Evolutionary conservation across 371 early-diverging fungal species (phyloP).

Genomic region (Zancudomyces culisetae): DNA sequence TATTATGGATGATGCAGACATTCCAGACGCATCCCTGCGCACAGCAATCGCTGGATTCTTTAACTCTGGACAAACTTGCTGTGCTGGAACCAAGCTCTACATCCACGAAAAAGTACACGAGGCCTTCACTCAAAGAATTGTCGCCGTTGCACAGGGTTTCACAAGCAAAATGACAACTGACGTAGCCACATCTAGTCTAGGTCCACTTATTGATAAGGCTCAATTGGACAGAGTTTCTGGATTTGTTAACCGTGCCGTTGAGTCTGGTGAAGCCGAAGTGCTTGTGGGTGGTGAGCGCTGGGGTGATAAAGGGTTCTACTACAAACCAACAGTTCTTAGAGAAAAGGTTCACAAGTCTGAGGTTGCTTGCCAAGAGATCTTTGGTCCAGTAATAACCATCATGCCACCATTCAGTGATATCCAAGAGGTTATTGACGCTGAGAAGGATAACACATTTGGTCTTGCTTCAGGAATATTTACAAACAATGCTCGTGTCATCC

Average conservation of each 20-base stretch:
- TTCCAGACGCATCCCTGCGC: constrained; percentile 52
- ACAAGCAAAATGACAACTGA: constrained; percentile 33
- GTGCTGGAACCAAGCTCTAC: constrained; percentile 65
- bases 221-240: constrained; percentile 55
- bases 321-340: constrained; percentile 58
- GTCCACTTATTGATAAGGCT: constrained; percentile 50
- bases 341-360: constrained; percentile 40
- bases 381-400: constrained; percentile 77
- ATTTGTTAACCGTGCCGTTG: constrained; percentile 28
- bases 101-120: constrained; percentile 64
- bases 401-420: constrained; percentile 45
- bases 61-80: constrained; percentile 78
- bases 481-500: constrained; percentile 38
- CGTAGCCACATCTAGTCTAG: constrained; percentile 39
- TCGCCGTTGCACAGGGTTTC: constrained; percentile 31
- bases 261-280: constrained; percentile 16
- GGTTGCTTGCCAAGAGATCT: constrained; percentile 69
- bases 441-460: constrained; percentile 51
- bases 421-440: constrained; percentile 56
- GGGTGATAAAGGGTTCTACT: constrained; percentile 49
- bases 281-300: constrained; percentile 47
- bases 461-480: constrained; percentile 78
- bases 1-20: constrained; percentile 65
- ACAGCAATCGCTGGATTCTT: constrained; percentile 48
- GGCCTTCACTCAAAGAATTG: constrained; percentile 41